A percentile compares a stretch with the other conserved stretches of the same genome.
These are phyloP conservation scores for Crucihimalaya himalaica DNA, from an alignment of 345 rosid genomes.

Conservation along the genomic window DNA sequence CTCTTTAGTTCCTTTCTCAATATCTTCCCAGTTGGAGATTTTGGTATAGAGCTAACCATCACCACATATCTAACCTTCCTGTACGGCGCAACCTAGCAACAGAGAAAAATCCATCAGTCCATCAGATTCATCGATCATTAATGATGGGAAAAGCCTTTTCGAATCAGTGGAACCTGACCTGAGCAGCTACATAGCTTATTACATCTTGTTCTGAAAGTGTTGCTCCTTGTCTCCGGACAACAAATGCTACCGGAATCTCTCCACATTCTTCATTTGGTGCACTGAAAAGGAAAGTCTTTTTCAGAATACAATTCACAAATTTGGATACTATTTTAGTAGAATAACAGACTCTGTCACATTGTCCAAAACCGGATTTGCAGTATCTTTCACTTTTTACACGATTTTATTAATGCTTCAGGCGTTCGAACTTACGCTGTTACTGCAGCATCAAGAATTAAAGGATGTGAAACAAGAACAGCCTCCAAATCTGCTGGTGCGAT, in stretches of 20 bases:
- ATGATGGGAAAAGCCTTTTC: background rate
- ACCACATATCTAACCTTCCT: slow-evolving; percentile 82
- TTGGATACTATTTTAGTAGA: background rate
- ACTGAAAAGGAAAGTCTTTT: slow-evolving; percentile 38
- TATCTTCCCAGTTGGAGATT: slow-evolving; percentile 81
- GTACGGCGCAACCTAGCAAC: slow-evolving; percentile 72
- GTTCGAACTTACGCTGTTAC: slow-evolving; percentile 59
- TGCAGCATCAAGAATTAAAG: slow-evolving; percentile 72
- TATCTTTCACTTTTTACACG: background rate
- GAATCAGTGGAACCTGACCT: slow-evolving; percentile 45
- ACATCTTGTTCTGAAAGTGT: slow-evolving; percentile 51
- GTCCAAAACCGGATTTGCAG: background rate
- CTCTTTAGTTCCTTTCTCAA: slow-evolving; percentile 67
- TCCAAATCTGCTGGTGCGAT: slow-evolving; percentile 93
- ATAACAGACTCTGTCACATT: background rate
- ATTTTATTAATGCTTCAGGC: background rate
- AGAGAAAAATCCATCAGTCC: too few relatives aligned
- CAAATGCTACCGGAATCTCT: slow-evolving; percentile 87
- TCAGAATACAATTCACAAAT: background rate
- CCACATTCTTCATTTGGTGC: slow-evolving; percentile 55
- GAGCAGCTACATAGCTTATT: slow-evolving; percentile 56
- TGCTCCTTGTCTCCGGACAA: slow-evolving; percentile 59
- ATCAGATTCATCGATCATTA: background rate
- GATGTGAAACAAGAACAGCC: slow-evolving; percentile 67
- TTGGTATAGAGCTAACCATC: slow-evolving; percentile 62